Conservation (phyloP, 192 early-diverging fungal species). For the Podila horticola region DNA sequence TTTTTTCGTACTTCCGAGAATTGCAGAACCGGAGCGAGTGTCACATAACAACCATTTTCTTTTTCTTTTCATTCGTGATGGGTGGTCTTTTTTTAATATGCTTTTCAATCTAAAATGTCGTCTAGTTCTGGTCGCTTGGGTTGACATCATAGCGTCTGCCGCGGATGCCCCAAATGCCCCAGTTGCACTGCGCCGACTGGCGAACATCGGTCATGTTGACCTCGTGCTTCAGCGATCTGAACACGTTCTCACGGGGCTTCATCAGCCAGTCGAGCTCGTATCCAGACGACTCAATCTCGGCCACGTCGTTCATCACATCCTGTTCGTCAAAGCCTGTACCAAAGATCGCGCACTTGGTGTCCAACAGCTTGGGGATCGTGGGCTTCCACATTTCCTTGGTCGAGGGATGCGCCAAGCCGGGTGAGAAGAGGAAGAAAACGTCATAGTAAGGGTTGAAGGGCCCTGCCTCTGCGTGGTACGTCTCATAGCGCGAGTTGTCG, state of each 20-base stretch:
- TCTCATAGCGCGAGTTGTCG: conserved; percentile 72
- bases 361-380: conserved; percentile 70
- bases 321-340: conserved; percentile 78
- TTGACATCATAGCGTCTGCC: conserved; percentile 84
- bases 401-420: conserved; percentile 72
- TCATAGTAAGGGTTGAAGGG: conserved; percentile 84
- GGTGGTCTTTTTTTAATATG: not conserved
- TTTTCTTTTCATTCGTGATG: too few species aligned
- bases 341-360: conserved; percentile 84
- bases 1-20: too few species aligned
- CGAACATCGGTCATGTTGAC: conserved; percentile 76
- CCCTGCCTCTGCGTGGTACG: conserved; percentile 63
- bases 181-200: conserved; percentile 78
- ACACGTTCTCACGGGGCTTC: conserved; percentile 71
- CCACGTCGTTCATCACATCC: conserved; percentile 72
- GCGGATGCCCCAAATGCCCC: conserved; percentile 83
- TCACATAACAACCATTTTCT: too few species aligned
- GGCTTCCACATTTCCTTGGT: conserved; percentile 73
- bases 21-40: too few species aligned
- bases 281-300: conserved; percentile 39
- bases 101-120: not conserved
- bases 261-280: conserved; percentile 80
- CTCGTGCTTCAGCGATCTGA: conserved; percentile 77
- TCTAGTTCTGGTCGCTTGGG: conserved; percentile 20
- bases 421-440: conserved; percentile 83